Evolutionary conservation across 257 asterid genomes (phyloP).

Genomic region (Salvia rosmarinus): DNA sequence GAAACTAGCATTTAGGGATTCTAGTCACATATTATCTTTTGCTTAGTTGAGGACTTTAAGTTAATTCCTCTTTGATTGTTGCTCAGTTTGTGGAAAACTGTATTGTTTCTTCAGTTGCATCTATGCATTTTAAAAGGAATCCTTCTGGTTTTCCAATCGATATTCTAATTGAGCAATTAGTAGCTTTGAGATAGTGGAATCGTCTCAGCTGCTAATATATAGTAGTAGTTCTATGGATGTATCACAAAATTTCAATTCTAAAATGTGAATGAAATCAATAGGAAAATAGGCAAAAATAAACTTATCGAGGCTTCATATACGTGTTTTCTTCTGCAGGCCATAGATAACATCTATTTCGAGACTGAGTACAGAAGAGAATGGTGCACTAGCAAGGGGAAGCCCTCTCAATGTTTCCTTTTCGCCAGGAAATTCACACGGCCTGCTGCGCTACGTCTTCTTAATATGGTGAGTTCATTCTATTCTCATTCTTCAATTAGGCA

Average conservation of each 20-base stretch:
- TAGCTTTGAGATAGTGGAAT: not conserved
- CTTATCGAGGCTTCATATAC: not conserved
- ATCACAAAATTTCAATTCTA: not conserved
- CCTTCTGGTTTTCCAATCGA: not conserved
- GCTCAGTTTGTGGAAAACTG: not conserved
- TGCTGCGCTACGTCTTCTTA: conserved; percentile 85
- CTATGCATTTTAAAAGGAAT: not conserved
- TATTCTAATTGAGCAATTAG: not conserved
- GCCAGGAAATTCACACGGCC: conserved; percentile 93
- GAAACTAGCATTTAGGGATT: too few relatives aligned
- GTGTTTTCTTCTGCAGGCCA: conserved; percentile 51
- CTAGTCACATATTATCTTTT: too few relatives aligned
- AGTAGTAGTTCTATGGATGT: not conserved
- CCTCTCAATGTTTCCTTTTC: conserved; percentile 89
- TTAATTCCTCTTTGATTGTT: not conserved
- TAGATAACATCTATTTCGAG: conserved; percentile 82
- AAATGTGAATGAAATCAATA: not conserved
- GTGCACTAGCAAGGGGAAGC: conserved; percentile 94
- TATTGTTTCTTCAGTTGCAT: not conserved
- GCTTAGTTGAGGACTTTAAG: not conserved
- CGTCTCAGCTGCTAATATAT: not conserved
- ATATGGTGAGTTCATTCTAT: conserved; percentile 55
- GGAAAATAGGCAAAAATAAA: conserved; percentile 17
- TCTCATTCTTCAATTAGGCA: not conserved
- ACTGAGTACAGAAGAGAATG: conserved; percentile 95